A percentile compares a stretch with the other conserved stretches of the same genome.
Conservation (phyloP, 106 monocot genomes). For the Dioscorea zingiberensis region DNA sequence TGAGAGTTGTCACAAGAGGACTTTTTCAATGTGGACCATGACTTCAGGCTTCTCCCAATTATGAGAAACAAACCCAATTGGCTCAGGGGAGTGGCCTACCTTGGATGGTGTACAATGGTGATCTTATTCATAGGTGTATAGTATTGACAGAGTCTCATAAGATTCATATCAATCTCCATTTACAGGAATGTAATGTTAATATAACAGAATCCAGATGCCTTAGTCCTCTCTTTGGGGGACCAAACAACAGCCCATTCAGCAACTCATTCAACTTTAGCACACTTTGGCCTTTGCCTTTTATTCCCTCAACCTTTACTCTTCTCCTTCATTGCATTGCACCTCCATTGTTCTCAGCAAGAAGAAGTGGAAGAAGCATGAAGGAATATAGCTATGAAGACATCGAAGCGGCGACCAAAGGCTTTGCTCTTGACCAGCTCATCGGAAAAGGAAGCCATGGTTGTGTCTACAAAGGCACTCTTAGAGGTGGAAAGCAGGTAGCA, state of each 20-base stretch:
- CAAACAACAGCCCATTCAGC: conserved; percentile 11
- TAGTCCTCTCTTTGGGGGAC: conserved; percentile 14
- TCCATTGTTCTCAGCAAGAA: not conserved
- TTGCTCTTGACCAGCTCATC: conserved; percentile 47
- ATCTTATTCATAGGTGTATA: too few relatives aligned
- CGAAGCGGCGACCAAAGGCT: conserved; percentile 50
- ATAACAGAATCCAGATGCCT: not conserved
- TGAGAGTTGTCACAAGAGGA: too few relatives aligned
- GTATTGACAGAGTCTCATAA: not conserved
- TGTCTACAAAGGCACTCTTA: conserved; percentile 62
- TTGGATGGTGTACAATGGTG: not conserved
- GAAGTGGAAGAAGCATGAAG: conserved; percentile 30
- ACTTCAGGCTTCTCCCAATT: too few relatives aligned
- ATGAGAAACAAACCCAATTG: not conserved
- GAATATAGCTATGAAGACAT: conserved; percentile 61
- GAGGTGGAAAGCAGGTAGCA: conserved; percentile 25
- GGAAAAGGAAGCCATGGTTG: conserved; percentile 93
- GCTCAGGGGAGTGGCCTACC: not conserved
- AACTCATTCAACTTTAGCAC: conserved; percentile 1
- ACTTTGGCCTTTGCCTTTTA: conserved; percentile 12
- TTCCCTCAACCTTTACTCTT: not conserved
- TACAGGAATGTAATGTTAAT: not conserved
- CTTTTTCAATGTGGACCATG: too few relatives aligned
- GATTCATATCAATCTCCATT: too few relatives aligned
- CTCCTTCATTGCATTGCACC: not conserved